phyloP scores from a whole-genome alignment of 2,329 filamentous ascomycete genomes.

The Pseudopyrenochaeta lycopersici region DNA sequence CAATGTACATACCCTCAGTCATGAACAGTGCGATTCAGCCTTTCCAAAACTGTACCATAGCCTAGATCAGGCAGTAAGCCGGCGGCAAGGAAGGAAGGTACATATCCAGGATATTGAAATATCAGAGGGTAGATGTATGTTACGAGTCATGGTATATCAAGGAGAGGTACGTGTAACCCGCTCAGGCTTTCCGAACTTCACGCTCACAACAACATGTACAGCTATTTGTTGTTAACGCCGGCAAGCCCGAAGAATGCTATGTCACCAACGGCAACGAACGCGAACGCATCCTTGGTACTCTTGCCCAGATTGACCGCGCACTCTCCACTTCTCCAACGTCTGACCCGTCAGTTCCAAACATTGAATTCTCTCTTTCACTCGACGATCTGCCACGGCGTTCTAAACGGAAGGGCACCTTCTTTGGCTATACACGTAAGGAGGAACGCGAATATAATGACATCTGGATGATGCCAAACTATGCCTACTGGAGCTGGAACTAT shows the following conservation, averaged over 20 bases:
- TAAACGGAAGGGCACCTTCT: slow-evolving; percentile 34
- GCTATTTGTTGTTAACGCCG: slow-evolving; percentile 43
- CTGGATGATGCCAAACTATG: slow-evolving; percentile 48
- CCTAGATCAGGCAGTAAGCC: slow-evolving; percentile 34
- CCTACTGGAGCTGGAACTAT: slow-evolving; percentile 48
- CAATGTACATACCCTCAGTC: slow-evolving; percentile 43
- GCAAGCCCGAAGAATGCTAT: slow-evolving; percentile 43
- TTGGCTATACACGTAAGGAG: slow-evolving; percentile 44
- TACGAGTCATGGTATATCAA: slow-evolving; percentile 40
- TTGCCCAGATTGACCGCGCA: slow-evolving; percentile 44
- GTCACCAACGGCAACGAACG: slow-evolving; percentile 46
- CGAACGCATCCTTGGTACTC: slow-evolving; percentile 44
- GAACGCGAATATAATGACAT: slow-evolving; percentile 37
- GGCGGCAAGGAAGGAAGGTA: slow-evolving; percentile 37
- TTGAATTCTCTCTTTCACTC: slow-evolving; percentile 44
- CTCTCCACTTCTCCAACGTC: slow-evolving; percentile 34
- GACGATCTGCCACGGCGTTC: slow-evolving; percentile 44
- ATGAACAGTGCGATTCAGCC: slow-evolving; percentile 42
- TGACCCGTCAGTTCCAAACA: slow-evolving; percentile 40
- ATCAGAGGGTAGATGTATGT: slow-evolving; percentile 40
- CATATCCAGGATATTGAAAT: slow-evolving; percentile 40
- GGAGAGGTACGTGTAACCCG: slow-evolving; percentile 34
- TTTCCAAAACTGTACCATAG: slow-evolving; percentile 45
- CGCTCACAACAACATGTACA: slow-evolving; percentile 18
- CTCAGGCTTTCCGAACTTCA: background rate